Percentiles rank a stretch among this genome's conserved stretches.
These are phyloP conservation scores for Xylaria sp. DNA, from an alignment of 2,329 filamentous ascomycete species.

Conservation along the genomic window DNA sequence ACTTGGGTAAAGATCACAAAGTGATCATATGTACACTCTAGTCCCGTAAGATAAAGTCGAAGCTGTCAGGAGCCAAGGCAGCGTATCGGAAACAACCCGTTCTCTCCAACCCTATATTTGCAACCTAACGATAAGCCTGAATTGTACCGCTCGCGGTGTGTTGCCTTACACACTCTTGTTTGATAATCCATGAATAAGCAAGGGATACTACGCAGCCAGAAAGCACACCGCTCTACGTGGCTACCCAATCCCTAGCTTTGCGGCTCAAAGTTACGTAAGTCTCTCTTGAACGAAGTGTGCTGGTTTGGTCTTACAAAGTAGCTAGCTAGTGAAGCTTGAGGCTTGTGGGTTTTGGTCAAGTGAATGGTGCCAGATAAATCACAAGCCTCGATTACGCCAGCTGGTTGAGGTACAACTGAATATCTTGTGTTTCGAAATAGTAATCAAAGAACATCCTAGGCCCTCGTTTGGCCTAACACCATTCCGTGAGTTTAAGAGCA, in stretches of 20 bases:
- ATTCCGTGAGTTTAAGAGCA: conserved; percentile 16
- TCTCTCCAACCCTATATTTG: conserved; percentile 15
- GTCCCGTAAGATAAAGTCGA: conserved; percentile 8
- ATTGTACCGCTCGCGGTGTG: conserved; percentile 5
- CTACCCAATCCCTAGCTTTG: not conserved
- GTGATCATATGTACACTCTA: conserved; percentile 4
- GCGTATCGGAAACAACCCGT: conserved; percentile 33
- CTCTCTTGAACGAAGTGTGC: conserved; percentile 2
- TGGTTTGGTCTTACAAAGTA: not conserved
- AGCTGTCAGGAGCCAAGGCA: conserved; percentile 8
- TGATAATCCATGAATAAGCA: not conserved
- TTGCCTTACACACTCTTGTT: conserved; percentile 9
- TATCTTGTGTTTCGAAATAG: conserved; percentile 7
- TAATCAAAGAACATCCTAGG: conserved; percentile 9
- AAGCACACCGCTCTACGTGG: conserved; percentile 4
- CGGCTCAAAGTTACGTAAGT: not conserved
- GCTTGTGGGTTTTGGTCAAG: not conserved
- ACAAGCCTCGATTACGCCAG: conserved; percentile 10
- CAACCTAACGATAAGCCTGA: conserved; percentile 11
- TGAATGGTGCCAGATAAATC: not conserved
- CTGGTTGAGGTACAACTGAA: conserved; percentile 5
- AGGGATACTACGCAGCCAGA: conserved; percentile 1
- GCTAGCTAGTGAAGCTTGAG: not conserved
- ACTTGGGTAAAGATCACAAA: conserved; percentile 6
- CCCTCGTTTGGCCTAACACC: conserved; percentile 5